Base-by-base conservation (phyloP, 768 basidiomycete genomes). In the Boletus subcaerulescens region DNA sequence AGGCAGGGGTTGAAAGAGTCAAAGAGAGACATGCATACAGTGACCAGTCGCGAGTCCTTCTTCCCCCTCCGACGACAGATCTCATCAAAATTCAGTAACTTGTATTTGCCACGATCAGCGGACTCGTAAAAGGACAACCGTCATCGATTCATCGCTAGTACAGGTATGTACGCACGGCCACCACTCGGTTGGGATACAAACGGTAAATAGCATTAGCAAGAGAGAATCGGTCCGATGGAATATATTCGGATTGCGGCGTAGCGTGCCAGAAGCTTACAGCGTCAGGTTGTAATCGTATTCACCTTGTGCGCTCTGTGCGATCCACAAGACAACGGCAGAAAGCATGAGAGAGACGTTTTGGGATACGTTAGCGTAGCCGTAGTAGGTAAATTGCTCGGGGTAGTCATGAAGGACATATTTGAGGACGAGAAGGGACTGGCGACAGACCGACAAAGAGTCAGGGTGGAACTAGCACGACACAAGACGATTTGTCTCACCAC, bases 231-330 rank as follows among this genome's bases (percentile, higher is more conserved):
- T 49, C 44, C 22, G 36, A 42, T 18, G 47, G 42, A 48, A 39
- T 35, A 50, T 45, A 42, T 38, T 39, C 32, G 45, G 50, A 49
- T n/a, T 50, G n/a, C 17, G 17, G 17, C 13, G 31, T 11, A 26
- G 17, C 13, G 46, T 20, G 24, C 36, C 36, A 9, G 0, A 8
- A 20, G 4, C 18, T 39, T 65, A 91, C 53, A 91, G 73, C 40
- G 89, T 88, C 53, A 98, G 77, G 63, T 89, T 93, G 70, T 96
- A 98, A 68, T 98, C 93, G 73, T 96, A 97, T 71, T 98, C 96
- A 60, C 81, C 83, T 57, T 84, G 83, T 3, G 83, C 78, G 58
- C 81, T 91, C 76, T 96, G 93, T 4, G 93, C 91, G 52, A 94
- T 80, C 96, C 96, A 98, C 14, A 98, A 79, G 4, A 97, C 82